Percentiles rank a stretch among this genome's conserved stretches.
Evolutionary conservation across 2,329 filamentous ascomycete species (phyloP).

Genomic region (Sporothrix pallida): DNA sequence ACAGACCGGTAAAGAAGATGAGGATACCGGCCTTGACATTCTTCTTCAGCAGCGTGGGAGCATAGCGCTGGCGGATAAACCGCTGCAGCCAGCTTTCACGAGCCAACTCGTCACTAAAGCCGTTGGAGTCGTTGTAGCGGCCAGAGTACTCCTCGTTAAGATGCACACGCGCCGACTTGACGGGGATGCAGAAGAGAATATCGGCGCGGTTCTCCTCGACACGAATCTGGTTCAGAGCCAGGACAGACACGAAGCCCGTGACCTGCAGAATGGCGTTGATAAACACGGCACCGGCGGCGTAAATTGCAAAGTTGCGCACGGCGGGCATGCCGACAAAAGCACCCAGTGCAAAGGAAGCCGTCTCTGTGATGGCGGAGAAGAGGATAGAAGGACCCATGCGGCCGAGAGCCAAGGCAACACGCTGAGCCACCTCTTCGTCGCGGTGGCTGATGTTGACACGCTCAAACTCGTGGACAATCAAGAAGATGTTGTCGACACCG

Average conservation of each 20-base stretch:
- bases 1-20: conserved; percentile 82
- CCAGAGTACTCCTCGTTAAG: conserved; percentile 56
- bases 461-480: conserved; percentile 98
- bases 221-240: conserved; percentile 87
- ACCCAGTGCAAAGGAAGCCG: conserved; percentile 88
- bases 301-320: conserved; percentile 95
- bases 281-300: conserved; percentile 93
- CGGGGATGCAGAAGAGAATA: conserved; percentile 86
- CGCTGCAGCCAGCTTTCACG: conserved; percentile 83
- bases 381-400: conserved; percentile 97
- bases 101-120: conserved; percentile 72
- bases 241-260: conserved; percentile 93
- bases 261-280: conserved; percentile 97
- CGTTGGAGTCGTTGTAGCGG: conserved; percentile 48
- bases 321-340: conserved; percentile 97
- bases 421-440: conserved; percentile 83
- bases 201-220: conserved; percentile 89
- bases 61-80: conserved; percentile 90
- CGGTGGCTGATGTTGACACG: conserved; percentile 90
- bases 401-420: conserved; percentile 86
- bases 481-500: conserved; percentile 97
- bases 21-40: conserved; percentile 79
- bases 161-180: conserved; percentile 74
- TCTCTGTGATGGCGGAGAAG: conserved; percentile 93
- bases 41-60: conserved; percentile 78